These are phyloP conservation scores for Candida orba DNA, from an alignment of 805 yeast species.

Conservation along the genomic window DNA sequence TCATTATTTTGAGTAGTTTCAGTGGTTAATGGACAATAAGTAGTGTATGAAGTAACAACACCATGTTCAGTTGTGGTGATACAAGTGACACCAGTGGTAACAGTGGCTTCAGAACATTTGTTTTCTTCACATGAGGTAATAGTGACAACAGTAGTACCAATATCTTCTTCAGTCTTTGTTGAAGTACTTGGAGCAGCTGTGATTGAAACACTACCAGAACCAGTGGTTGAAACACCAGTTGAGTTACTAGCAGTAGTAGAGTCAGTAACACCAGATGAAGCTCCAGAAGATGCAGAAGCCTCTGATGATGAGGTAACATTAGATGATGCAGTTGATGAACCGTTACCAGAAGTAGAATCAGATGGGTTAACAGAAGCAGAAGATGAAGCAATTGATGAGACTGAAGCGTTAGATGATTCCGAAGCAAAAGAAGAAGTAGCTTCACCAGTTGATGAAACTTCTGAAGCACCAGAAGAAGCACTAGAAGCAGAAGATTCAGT, in stretches of 20 bases:
- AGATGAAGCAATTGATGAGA: background rate
- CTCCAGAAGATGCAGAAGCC: conserved; percentile 1
- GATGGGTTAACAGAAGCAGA: background rate
- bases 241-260: conserved; percentile 1
- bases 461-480: no score
- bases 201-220: background rate
- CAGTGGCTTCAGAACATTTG: conserved; percentile 22
- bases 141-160: conserved; percentile 9
- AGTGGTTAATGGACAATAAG: conserved; percentile 10
- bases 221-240: conserved; percentile 16
- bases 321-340: background rate
- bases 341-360: background rate
- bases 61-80: conserved; percentile 25
- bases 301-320: no score
- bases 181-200: background rate
- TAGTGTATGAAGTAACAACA: conserved; percentile 23
- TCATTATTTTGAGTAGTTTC: no score
- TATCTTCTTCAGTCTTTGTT: conserved; percentile 13
- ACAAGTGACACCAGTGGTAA: conserved; percentile 19
- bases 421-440: background rate
- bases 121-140: conserved; percentile 24
- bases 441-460: no score
- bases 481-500: conserved; percentile 1
- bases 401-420: background rate
- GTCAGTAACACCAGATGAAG: background rate